Evolutionary conservation across 768 basidiomycete genomes (phyloP).

Genomic region (Favolaschia claudopus): DNA sequence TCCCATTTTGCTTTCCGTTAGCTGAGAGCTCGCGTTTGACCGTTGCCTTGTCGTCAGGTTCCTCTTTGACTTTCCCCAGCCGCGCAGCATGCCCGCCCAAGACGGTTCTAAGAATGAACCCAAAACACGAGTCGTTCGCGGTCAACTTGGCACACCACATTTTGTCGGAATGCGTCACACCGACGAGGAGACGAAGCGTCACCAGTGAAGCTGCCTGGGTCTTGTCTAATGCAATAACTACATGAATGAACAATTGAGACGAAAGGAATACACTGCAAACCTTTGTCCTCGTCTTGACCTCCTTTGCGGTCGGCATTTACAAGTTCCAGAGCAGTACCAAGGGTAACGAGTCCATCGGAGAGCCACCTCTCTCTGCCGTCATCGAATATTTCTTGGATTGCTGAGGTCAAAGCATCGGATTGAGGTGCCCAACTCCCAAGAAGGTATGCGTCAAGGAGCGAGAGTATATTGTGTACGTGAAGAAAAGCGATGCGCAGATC

Average conservation of each 20-base stretch:
- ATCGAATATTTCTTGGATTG: constrained; percentile 33
- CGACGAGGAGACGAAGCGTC: constrained; percentile 72
- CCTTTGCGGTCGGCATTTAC: constrained; percentile 32
- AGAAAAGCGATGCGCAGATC: constrained; percentile 43
- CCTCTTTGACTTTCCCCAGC: constrained; percentile 28
- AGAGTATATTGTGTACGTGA: constrained; percentile 62
- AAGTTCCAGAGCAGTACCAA: constrained; percentile 60
- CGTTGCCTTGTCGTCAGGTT: constrained; percentile 25
- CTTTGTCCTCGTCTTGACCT: constrained; percentile 22
- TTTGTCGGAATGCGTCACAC: constrained; percentile 68
- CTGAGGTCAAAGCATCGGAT: constrained; percentile 7
- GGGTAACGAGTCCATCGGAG: constrained; percentile 53
- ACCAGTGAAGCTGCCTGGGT: constrained; percentile 61
- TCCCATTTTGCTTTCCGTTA: constrained; percentile 7
- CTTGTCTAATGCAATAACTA: constrained; percentile 27
- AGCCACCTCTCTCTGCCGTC: constrained; percentile 53
- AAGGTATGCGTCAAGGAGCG: constrained; percentile 68
- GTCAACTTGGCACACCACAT: constrained; percentile 64
- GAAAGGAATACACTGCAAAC: constrained; percentile 23
- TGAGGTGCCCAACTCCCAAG: constrained; percentile 59
- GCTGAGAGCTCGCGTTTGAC: constrained; percentile 8
- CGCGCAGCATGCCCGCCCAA: constrained; percentile 43
- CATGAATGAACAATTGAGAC: not conserved
- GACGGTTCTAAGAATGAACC: constrained; percentile 57
- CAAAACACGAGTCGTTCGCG: constrained; percentile 52